Conservation (phyloP, 805 yeast species). For the Middelhovenomyces tepae region DNA sequence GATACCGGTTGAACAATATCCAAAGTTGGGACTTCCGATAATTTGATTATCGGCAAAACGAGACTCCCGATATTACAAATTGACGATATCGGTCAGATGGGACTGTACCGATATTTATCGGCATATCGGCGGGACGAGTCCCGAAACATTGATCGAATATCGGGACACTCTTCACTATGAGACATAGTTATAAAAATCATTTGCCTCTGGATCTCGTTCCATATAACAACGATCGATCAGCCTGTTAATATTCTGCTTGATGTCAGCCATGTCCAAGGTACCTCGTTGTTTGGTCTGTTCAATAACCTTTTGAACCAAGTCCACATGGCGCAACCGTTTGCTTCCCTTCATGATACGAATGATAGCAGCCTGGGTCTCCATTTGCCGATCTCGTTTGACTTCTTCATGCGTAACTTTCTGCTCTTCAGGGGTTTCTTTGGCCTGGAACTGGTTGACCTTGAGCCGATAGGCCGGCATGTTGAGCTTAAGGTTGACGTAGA, state of each 20-base stretch:
- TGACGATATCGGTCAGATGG: too few species aligned
- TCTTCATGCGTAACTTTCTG: slow-evolving; percentile 16
- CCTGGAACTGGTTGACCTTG: slow-evolving; percentile 21
- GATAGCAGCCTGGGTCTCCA: slow-evolving; percentile 27
- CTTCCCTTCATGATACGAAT: slow-evolving; percentile 26
- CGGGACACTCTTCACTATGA: too few species aligned
- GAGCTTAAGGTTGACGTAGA: slow-evolving; percentile 20
- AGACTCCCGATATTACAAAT: too few species aligned
- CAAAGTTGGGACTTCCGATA: too few species aligned
- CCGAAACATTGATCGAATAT: too few species aligned
- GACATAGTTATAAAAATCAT: too few species aligned
- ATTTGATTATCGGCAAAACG: too few species aligned
- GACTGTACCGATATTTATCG: too few species aligned
- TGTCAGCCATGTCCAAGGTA: slow-evolving; percentile 19
- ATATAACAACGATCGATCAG: slow-evolving; percentile 23
- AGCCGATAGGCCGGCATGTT: slow-evolving; percentile 17
- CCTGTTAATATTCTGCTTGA: slow-evolving; percentile 24
- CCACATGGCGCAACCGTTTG: slow-evolving; percentile 19
- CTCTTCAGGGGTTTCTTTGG: slow-evolving; percentile 18
- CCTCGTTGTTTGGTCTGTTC: slow-evolving; percentile 25
- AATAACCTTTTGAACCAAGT: slow-evolving; percentile 21
- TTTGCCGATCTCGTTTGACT: slow-evolving; percentile 23
- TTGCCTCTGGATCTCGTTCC: slow-evolving; percentile 18
- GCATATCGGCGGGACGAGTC: too few species aligned
- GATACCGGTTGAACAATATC: too few species aligned